Evolutionary conservation across 345 rosid species (phyloP).

Genomic region (Gossypium longicalyx): DNA sequence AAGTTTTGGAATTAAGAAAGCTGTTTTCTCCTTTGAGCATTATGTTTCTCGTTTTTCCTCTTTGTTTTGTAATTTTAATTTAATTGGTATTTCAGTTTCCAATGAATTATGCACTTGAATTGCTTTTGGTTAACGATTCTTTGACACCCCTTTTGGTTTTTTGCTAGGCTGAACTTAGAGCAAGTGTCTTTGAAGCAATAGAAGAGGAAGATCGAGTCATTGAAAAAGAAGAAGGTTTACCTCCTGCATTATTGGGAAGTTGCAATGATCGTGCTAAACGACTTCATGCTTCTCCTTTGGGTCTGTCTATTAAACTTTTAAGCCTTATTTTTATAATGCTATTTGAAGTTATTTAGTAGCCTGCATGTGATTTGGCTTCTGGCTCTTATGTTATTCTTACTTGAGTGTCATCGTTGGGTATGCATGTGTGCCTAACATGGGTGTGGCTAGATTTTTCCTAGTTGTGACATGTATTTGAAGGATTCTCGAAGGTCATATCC

Average conservation of each 20-base stretch:
- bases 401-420: too few species aligned
- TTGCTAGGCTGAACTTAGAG: constrained; percentile 88
- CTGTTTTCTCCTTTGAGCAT: neutral
- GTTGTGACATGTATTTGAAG: too few species aligned
- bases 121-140: neutral
- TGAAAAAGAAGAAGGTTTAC: constrained; percentile 71
- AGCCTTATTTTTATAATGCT: neutral
- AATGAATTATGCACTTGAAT: constrained; percentile 6
- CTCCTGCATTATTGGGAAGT: constrained; percentile 93
- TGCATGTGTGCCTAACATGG: too few species aligned
- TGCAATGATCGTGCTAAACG: constrained; percentile 85
- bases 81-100: neutral
- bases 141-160: neutral
- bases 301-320: constrained; percentile 29
- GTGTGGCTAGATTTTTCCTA: too few species aligned
- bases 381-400: too few species aligned
- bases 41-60: neutral
- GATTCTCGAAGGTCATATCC: too few species aligned
- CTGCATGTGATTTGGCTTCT: neutral
- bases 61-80: neutral
- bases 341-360: neutral
- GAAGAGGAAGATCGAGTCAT: constrained; percentile 88
- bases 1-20: neutral
- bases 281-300: constrained; percentile 95
- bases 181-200: constrained; percentile 98